A percentile compares a stretch with the other conserved stretches of the same genome.
Conservation (phyloP, 768 basidiomycete genomes). For the Trametes sanguinea region DNA sequence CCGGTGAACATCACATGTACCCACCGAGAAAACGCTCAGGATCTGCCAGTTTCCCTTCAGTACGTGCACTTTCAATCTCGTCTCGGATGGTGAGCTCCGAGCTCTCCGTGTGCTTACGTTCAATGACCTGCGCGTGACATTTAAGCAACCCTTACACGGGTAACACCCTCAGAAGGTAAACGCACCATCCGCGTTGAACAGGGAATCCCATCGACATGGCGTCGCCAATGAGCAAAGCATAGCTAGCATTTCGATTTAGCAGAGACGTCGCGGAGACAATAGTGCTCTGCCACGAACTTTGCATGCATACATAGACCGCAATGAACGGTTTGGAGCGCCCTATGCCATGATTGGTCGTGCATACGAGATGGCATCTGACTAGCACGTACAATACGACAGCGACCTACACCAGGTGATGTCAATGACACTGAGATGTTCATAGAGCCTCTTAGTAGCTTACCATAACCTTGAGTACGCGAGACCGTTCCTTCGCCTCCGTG, state of each 20-base stretch:
- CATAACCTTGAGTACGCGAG: neutral
- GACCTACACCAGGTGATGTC: neutral
- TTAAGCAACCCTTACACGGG: no score
- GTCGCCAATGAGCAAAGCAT: neutral
- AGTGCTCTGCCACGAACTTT: neutral
- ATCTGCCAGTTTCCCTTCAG: neutral
- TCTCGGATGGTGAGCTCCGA: no score
- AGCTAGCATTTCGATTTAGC: neutral
- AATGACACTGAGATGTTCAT: neutral
- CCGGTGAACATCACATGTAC: neutral
- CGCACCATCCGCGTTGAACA: no score
- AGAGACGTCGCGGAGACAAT: no score
- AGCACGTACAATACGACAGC: neutral
- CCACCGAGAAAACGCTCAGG: slow-evolving; percentile 5
- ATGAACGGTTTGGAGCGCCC: slow-evolving; percentile 1
- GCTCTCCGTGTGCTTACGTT: no score
- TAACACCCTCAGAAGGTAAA: no score
- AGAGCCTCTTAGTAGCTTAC: neutral
- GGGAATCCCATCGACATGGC: no score
- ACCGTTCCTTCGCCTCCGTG: neutral
- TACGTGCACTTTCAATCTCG: no score
- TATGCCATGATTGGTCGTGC: neutral
- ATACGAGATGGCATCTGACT: neutral
- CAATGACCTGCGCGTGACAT: no score
- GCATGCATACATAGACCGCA: slow-evolving; percentile 4